A percentile compares a stretch with the other conserved stretches of the same genome.
phyloP scores from a whole-genome alignment of 768 basidiomycete species.

The Cytidiella melzeri region DNA sequence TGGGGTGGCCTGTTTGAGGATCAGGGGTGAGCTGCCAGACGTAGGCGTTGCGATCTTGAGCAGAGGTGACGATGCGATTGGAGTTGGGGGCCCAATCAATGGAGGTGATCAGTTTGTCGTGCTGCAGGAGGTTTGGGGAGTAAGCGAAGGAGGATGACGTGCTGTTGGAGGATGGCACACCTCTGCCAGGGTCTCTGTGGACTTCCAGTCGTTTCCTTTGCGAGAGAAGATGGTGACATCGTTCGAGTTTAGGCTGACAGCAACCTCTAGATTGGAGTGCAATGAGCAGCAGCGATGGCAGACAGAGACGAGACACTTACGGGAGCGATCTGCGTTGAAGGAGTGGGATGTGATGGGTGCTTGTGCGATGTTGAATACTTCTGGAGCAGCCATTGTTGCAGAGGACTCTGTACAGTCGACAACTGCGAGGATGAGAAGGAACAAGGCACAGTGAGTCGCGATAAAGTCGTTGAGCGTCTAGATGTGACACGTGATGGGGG shows the following conservation, averaged over 20 bases:
- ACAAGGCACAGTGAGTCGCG: no score
- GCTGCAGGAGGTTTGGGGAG: slow-evolving; percentile 41
- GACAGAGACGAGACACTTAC: slow-evolving; percentile 43
- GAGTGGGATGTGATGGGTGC: slow-evolving; percentile 84
- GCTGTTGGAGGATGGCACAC: slow-evolving; percentile 39
- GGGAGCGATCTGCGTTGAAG: slow-evolving; percentile 82
- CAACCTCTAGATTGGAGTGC: slow-evolving; percentile 59
- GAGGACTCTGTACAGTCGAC: slow-evolving; percentile 86
- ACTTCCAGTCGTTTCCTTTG: slow-evolving; percentile 61
- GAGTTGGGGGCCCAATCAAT: slow-evolving; percentile 98
- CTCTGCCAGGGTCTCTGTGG: slow-evolving; percentile 78
- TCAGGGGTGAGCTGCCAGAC: slow-evolving; percentile 89
- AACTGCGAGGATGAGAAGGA: slow-evolving; percentile 38
- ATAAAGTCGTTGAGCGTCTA: no score
- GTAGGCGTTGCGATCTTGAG: slow-evolving; percentile 98
- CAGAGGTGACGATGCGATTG: slow-evolving; percentile 96
- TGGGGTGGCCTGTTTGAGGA: slow-evolving; percentile 56
- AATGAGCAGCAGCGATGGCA: slow-evolving; percentile 3
- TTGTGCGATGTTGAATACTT: slow-evolving; percentile 74
- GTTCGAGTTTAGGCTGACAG: slow-evolving; percentile 85
- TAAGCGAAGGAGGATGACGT: not conserved
- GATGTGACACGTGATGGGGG: no score
- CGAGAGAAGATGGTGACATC: slow-evolving; percentile 78
- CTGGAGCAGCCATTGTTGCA: slow-evolving; percentile 59
- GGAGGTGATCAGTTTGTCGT: slow-evolving; percentile 95